phyloP scores from a whole-genome alignment of 2,329 filamentous ascomycete genomes.

The Fusarium tanahbumbuense region DNA sequence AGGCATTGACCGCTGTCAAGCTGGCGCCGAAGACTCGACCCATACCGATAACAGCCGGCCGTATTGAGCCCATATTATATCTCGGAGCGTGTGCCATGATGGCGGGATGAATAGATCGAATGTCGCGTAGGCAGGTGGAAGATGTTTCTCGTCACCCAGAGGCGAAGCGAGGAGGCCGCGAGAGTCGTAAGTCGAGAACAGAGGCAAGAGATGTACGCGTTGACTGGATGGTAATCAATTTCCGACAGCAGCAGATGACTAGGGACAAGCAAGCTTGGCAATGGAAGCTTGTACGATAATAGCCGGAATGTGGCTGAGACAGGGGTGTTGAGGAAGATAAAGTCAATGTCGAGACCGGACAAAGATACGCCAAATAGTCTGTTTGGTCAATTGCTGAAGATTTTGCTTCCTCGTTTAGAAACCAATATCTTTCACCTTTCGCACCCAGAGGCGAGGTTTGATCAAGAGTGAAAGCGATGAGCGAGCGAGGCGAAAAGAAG shows the following conservation, averaged over 20 bases:
- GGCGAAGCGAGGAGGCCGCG: constrained; percentile 6
- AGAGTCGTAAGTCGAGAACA: constrained; percentile 12
- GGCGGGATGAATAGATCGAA: not conserved
- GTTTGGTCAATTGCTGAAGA: constrained; percentile 2
- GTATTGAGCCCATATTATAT: constrained; percentile 56
- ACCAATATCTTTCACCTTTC: constrained; percentile 29
- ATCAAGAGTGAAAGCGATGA: constrained; percentile 25
- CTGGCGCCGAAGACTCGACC: constrained; percentile 63
- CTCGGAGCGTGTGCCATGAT: constrained; percentile 50
- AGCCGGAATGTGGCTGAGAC: constrained; percentile 35
- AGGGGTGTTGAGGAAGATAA: not conserved
- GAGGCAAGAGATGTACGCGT: constrained; percentile 11
- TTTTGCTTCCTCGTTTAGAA: not conserved
- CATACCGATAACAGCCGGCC: constrained; percentile 64
- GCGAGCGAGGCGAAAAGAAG: constrained; percentile 21
- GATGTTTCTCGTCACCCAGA: constrained; percentile 5
- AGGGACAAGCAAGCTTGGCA: constrained; percentile 20
- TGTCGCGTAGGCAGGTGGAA: not conserved
- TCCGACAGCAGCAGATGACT: constrained; percentile 12
- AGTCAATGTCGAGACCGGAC: constrained; percentile 6
- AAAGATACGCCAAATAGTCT: not conserved
- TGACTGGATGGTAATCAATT: constrained; percentile 15
- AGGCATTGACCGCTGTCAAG: constrained; percentile 61
- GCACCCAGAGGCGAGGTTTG: constrained; percentile 38
- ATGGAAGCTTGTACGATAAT: constrained; percentile 14